Evolutionary conservation across 2,329 filamentous ascomycete genomes (phyloP), one percentile per base, ranked within the genome.

Genomic region (Penicillium italicum): DNA sequence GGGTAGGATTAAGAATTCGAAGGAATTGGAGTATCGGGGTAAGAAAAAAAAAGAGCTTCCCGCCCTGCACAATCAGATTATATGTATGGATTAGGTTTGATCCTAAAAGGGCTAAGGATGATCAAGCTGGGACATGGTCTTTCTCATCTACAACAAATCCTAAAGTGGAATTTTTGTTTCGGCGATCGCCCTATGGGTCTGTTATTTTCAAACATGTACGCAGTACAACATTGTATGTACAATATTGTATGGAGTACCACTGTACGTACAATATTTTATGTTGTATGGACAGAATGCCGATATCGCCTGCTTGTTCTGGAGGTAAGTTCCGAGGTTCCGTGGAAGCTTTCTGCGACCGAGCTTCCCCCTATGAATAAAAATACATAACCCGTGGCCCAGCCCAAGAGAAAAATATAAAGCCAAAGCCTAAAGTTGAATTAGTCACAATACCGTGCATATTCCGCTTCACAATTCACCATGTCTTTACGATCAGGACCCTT

Each of bases 401-500:
- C 43, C 30, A 33, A 26, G 24, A 30, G 9, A 28, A 50, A 50
- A 55, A 55, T 55, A 44, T 36, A n/a, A 37, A 30, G 5, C 33
- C 36, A 2, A 50, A 40, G 14, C 1, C 26, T 33, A 33, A 7
- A 31, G 5, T 30, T 36, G 18, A 36, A 37, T 43, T 43, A 43
- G 38, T 50, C 20, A 36, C 44, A 49, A 38, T 34, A 34, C 20
- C 31, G 14, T 33, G 24, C 33, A 40, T 47, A 50, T 50, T 50
- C 38, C 56, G 12, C 20, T 45, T 57, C 54, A 31, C 56, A 38
- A 48, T 67, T 16, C 41, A 58, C 53, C 57, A 63, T 72, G 69
- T 63, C 66, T 62, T 38, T 68, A 33, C 53, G 62, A 51, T 62
- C 62, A 44, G 55, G 47, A 24, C 28, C 55, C 28, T 48, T 45